Conservation (phyloP, 306 rosid species). For the Carpinus viminea region DNA sequence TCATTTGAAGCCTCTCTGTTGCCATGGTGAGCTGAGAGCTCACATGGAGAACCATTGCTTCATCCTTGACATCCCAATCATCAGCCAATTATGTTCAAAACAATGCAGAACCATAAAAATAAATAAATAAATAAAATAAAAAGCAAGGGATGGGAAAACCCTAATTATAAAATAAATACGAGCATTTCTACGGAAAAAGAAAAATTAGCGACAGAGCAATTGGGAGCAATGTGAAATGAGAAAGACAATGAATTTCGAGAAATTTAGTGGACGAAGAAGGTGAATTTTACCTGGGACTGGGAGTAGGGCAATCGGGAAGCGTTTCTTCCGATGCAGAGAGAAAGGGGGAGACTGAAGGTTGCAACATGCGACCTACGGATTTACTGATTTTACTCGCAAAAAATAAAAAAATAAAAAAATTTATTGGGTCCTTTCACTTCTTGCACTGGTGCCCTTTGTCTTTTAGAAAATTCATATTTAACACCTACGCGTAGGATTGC, state of each 20-base stretch:
- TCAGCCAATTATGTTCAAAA: constrained; percentile 2
- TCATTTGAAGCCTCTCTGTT: constrained; percentile 40
- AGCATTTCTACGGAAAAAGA: background rate
- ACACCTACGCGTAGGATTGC: no score
- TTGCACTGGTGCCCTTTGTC: background rate
- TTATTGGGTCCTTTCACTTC: background rate
- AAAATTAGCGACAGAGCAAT: background rate
- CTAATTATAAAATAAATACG: background rate
- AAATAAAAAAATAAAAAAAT: no score
- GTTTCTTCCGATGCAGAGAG: background rate
- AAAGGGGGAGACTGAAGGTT: background rate
- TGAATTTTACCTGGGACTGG: background rate
- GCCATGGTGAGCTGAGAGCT: constrained; percentile 34
- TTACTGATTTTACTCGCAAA: background rate
- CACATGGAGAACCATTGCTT: constrained; percentile 35
- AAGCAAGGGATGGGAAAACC: background rate
- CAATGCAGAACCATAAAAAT: background rate
- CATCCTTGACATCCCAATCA: constrained; percentile 11
- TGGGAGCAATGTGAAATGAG: background rate
- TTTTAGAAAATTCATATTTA: background rate
- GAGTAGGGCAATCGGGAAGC: background rate
- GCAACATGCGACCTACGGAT: background rate
- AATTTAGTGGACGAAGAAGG: background rate
- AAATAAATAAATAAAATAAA: no score
- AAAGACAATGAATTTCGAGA: background rate